Base-by-base conservation (phyloP, 192 early-diverging fungal genomes). In the Coemansia javaensis region DNA sequence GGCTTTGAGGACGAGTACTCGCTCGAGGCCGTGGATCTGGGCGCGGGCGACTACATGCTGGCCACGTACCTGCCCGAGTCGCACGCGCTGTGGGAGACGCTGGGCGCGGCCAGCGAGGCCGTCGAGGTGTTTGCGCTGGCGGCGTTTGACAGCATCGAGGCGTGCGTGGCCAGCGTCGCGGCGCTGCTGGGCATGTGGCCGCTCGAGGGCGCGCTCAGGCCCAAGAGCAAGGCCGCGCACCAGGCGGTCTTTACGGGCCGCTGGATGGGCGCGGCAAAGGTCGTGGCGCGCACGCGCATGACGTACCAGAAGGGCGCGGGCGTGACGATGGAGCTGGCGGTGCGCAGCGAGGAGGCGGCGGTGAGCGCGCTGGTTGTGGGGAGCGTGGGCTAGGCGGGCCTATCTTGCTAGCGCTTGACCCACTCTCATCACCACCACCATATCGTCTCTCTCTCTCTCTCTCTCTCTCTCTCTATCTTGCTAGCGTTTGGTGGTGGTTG, bases 1-100 rank as follows among this genome's bases (percentile, higher is more conserved):
- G 95, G 95, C 17, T 96, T 89, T 43, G 91, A 94, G 40, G 95
- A 94, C 58, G 95, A 98, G 61, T 98, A 96, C 61, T 65, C 77
- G 62, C 77, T 94, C 33, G 97, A 99, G 65, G 88, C 91, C 15
- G 64, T 90, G 5, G 90, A 97, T 4, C 52, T 96, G 20, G 65
- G 81, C 13, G 82, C 82, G 8, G 89, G 84, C 39, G 96, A 99
- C 66, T 97, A 90, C 69, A 82, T 99, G 50, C 78, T 85, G 36
- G 86, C 93, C n/a, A 82, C 85, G 10, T 92, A 89, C 50, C 64
- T 95, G 11, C 76, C 83, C 16, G 82, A 89, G 59, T 93, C 97
- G 51, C 66, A 77, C 15, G 47, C 78, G 32, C 75, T 79, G 32
- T 99, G 93, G 92, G 87, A 91, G 61, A 50, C 84, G 13, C 42